Conservation (phyloP, 805 yeast species). For the Jamesozyma jinghongensis region DNA sequence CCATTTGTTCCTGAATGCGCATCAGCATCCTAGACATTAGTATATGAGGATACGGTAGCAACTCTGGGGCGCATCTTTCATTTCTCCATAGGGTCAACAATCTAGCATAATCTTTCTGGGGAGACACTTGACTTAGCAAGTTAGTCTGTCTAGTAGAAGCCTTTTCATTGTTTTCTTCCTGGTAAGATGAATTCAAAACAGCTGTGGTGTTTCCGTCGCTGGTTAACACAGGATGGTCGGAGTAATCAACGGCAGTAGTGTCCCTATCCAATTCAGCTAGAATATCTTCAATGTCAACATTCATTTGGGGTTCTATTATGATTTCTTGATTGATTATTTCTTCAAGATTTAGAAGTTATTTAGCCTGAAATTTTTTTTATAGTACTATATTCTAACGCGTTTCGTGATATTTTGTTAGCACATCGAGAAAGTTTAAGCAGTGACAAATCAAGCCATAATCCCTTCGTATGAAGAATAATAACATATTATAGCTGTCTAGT, state of each 20-base stretch:
- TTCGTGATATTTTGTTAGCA: neutral
- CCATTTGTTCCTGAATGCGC: slow-evolving; percentile 61
- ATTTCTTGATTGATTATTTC: no score
- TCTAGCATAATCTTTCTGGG: slow-evolving; percentile 20
- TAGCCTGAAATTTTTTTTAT: slow-evolving; percentile 2
- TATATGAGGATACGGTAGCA: slow-evolving; percentile 61
- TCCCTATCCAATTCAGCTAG: slow-evolving; percentile 53
- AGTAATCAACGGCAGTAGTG: slow-evolving; percentile 28
- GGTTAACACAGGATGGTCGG: slow-evolving; percentile 5
- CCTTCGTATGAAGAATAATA: no score
- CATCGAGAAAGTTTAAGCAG: neutral
- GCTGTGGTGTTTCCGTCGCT: slow-evolving; percentile 14
- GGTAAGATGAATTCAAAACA: slow-evolving; percentile 13
- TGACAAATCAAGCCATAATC: no score
- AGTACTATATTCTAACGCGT: no score
- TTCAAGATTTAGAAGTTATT: neutral
- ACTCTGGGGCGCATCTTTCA: slow-evolving; percentile 80
- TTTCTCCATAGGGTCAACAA: slow-evolving; percentile 65
- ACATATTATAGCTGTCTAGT: no score
- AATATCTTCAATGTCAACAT: slow-evolving; percentile 61
- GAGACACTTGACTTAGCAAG: slow-evolving; percentile 6
- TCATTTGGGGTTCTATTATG: slow-evolving; percentile 11
- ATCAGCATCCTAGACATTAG: slow-evolving; percentile 49
- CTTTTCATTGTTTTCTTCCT: slow-evolving; percentile 2
- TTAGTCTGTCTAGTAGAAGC: slow-evolving; percentile 4